Percentiles rank a stretch among this genome's conserved stretches.
Conservation (phyloP, 331 rosid species). For the Erythrophleum ivorense region DNA sequence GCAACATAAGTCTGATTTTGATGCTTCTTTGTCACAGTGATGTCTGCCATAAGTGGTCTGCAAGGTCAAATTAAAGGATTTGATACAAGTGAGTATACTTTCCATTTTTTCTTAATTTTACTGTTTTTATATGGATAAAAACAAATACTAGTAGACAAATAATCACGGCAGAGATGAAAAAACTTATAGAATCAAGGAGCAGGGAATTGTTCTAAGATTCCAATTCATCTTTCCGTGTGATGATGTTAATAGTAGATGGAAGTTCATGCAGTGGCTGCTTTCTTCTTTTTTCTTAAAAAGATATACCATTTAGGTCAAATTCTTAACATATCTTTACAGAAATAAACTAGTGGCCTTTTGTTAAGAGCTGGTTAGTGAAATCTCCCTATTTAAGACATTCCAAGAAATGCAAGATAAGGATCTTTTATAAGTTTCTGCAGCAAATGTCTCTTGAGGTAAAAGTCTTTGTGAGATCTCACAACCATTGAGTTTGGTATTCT, state of each 20-base stretch:
- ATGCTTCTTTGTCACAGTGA: constrained; percentile 62
- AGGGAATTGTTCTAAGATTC: constrained; percentile 11
- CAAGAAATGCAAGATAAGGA: constrained; percentile 15
- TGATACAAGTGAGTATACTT: constrained; percentile 69
- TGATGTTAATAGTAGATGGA: constrained; percentile 4
- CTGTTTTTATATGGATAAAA: constrained; percentile 3
- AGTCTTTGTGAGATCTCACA: not conserved
- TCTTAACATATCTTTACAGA: not conserved
- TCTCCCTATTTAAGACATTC: not conserved
- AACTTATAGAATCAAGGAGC: too few relatives aligned
- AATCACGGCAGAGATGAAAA: constrained; percentile 10
- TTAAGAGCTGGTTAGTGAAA: not conserved
- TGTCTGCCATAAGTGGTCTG: constrained; percentile 96
- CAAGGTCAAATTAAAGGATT: constrained; percentile 70
- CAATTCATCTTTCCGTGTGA: not conserved
- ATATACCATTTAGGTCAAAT: not conserved
- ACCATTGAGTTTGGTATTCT: not conserved
- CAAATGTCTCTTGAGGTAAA: not conserved
- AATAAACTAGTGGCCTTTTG: constrained; percentile 6
- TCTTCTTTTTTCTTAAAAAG: constrained; percentile 5
- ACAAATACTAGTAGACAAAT: not conserved
- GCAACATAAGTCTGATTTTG: constrained; percentile 32
- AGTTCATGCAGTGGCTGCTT: constrained; percentile 16
- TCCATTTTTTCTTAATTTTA: constrained; percentile 32
- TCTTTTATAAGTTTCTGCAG: not conserved